Evolutionary conservation across 345 rosid genomes (phyloP), one percentile per base, ranked within the genome.

Genomic region (Kandelia obovata): DNA sequence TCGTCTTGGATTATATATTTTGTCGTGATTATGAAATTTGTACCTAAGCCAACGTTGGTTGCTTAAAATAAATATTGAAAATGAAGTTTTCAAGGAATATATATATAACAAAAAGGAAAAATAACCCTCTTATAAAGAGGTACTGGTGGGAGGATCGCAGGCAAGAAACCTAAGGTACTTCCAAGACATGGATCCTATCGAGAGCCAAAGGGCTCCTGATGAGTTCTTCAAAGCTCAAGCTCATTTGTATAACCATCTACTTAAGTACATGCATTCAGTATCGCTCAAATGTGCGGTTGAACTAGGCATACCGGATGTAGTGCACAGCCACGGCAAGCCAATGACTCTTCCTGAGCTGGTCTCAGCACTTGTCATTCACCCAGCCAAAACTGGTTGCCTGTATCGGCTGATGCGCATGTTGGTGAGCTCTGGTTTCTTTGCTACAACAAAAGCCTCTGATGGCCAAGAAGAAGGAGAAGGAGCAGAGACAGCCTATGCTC

Each of bases 211-310:
- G 47, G 26, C 56, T 46, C 26, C 21, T 39, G 83, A 79, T 39
- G 83, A 81, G 43, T 49, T 73, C 66, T 64, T 80, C 53, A 70
- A 65, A 69, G 85, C 89, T 59, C 86, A 87, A 56, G 58, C 71
- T 73, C 80, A 79, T 68, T 49, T 87, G 39, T 76, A 79, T 35
- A 75, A 70, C 46, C 82, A 78, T 32, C 19, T 75, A 32, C 73
- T 78, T 39, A 82, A 68, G 70, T 81, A 61, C 78, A 34, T 85
- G 2, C 65, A 72, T 56, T 87, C 89, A 2, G 78, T 81, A 86
- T 74, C 83, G 1, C 86, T 85, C 15, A 77, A 80, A 49, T 80
- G 83, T 34, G 85, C 85, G 0, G 77, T 80, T 68, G 77, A 81
- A 62, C 77, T 87, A 0, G 81, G 80, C 64, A 81, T 85, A 35